Base-by-base conservation (phyloP, 441 rosid species). In the Lepidium campestre region DNA sequence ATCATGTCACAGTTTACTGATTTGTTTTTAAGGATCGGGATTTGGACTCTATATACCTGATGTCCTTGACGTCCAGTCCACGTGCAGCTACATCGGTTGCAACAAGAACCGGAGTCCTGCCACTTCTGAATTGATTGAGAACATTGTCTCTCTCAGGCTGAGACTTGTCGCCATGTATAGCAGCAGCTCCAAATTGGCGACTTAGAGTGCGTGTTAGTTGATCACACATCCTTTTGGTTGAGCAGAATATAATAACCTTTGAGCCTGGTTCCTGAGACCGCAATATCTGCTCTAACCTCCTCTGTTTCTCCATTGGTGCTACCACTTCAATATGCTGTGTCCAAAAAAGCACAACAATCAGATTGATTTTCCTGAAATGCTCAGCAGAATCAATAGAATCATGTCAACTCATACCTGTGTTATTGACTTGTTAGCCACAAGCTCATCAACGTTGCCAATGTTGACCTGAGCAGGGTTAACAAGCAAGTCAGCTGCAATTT, bases 1-100 rank as follows among this genome's bases (percentile, higher is more conserved):
- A 64, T 37, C 17, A 9, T n/a, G 62, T 57, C 18, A 22, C 5
- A n/a, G 23, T 57, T 9, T 35, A 23, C 20, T 35, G 0, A 19
- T 11, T 15, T n/a, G 17, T 25, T 54, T 35, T 50, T 0, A 12
- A 62, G 49, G 35, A 44, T 42, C 41, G 31, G 17, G 2, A 35
- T 35, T 46, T 41, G 39, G 52, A 47, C 19, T 17, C 42, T 17
- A 25, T 10, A 27, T 70, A 92, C 99, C 96, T 95, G 75, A 95
- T 92, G 76, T 95, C 99, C 80, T 95, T 95, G 12, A 95, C 81
- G 61, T 95, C 99, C 61, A 95, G 78, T 39, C 99, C 99, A 55
- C 99, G 93, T 74, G 98, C 99, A 74, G 99, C 99, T 59, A 94
- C 99, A 86, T 94, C 99, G 57, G 99, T 95, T 56, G 99, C 99